Evolutionary conservation across 2,329 filamentous ascomycete genomes (phyloP), one percentile per base, ranked within the genome.

Genomic region (Nothopassalora personata): DNA sequence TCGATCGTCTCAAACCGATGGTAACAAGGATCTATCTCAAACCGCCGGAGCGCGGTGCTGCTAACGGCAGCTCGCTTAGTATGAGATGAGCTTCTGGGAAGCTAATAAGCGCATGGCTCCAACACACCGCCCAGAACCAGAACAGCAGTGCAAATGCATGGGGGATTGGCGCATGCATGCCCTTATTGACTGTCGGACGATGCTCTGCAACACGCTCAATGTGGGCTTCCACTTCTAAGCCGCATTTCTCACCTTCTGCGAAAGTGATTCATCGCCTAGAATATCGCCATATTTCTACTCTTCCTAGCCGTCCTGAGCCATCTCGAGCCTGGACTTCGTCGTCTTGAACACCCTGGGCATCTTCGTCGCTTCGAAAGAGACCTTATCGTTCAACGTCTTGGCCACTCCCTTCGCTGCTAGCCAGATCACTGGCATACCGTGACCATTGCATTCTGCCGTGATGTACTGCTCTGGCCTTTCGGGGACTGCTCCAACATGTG

Each of bases 341-440:
- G 63, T 65, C 54, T 62, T 61, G 61, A 60, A 60, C 9, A 60
- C 48, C 18, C 54, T 53, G 1, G 61, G 63, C n/a, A 66, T 19
- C 9, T 49, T 54, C 18, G 56, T 62, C 28, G 64, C 53, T 27
- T 62, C 60, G 27, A 61, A 64, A 1, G 56, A 34, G 8, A 34
- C 53, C 13, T 51, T 43, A 6, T 59, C 53, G 34, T 56, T 59
- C 13, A 58, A 45, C 77, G 81, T 80, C 30, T 69, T 63, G 1
- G 73, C 75, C 9, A 80, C 48, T 0, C 72, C 77, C 60, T 76
- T 75, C 5, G 73, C 73, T 8, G 71, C 66, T 0, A 78, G 68
- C 33, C 76, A 76, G 19, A 80, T 75, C 23, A 78, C 66, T 0
- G 78, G 74, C 79, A 82, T 82, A 0, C 80, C 80, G 56, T 81